phyloP scores from a whole-genome alignment of 2,329 filamentous ascomycete species.

The Lasiodiplodia hormozganensis region DNA sequence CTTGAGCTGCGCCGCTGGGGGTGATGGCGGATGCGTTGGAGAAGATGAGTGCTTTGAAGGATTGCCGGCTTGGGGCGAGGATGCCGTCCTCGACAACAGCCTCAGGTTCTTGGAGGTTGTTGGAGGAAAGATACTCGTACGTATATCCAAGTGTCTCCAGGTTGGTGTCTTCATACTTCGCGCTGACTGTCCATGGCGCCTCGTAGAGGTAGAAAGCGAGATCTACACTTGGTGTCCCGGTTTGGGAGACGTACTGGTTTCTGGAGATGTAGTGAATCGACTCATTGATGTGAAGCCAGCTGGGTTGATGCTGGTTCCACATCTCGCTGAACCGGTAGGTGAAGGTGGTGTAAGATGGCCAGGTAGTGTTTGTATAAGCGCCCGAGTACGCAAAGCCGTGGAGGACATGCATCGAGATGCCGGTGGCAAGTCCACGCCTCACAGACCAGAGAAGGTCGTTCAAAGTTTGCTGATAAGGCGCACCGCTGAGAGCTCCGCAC shows the following conservation, averaged over 20 bases:
- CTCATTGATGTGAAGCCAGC: conserved; percentile 50
- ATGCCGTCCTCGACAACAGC: conserved; percentile 46
- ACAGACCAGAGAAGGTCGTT: conserved; percentile 45
- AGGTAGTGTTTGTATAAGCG: conserved; percentile 55
- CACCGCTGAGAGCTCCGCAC: conserved; percentile 39
- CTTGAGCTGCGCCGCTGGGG: conserved; percentile 39
- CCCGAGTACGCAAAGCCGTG: conserved; percentile 54
- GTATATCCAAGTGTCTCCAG: conserved; percentile 42
- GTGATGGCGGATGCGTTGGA: conserved; percentile 47
- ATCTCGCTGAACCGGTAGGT: conserved; percentile 52
- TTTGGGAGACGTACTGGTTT: conserved; percentile 48
- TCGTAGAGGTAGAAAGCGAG: conserved; percentile 49
- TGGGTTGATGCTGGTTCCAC: conserved; percentile 50
- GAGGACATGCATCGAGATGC: conserved; percentile 53
- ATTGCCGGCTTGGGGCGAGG: conserved; percentile 48
- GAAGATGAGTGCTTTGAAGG: conserved; percentile 54
- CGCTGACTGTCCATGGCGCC: conserved; percentile 30
- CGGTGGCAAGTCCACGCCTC: conserved; percentile 50
- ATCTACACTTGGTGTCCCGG: conserved; percentile 50
- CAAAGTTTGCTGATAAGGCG: conserved; percentile 39
- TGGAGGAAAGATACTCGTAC: conserved; percentile 55
- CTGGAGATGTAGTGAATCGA: conserved; percentile 48
- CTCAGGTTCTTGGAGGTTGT: conserved; percentile 51
- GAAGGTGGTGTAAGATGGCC: conserved; percentile 57
- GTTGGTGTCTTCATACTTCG: conserved; percentile 32